Base-by-base conservation (phyloP, 768 basidiomycete genomes). In the Leccinum boreale region DNA sequence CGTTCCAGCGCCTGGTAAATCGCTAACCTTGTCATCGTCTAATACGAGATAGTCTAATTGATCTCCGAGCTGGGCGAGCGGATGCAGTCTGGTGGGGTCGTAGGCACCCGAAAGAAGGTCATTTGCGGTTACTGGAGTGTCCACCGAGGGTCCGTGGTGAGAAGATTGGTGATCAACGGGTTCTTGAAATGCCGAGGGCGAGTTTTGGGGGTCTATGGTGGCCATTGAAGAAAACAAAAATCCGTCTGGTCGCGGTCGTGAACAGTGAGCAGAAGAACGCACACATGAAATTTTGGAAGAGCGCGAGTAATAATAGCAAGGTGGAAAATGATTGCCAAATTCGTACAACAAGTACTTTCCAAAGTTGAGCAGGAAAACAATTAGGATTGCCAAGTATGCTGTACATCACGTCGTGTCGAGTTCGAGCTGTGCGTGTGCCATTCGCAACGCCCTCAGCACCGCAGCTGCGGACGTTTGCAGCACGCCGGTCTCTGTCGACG, bases 1-100 rank as follows among this genome's bases (percentile, higher is more conserved):
- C 59, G 91, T 94, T 66, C 81, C 83, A 66, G 91, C 85, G 52
- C 97, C 97, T 70, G 93, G 93, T 60, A 97, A 78, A 55, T 92
- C 86, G 73, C 76, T 93, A 66, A 88, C 87, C 80, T 98, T 96
- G 78, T 96, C 96, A 74, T 99, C 97, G 62, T 98, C 96, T 58
- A 99, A 83, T 65, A 92, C 81, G 54, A 99, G 79, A 77, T 97
- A 98, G 76, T 99, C 97, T 64, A 99, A 78, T 79, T 93, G 89
- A 73, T 94, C 92, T 61, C 93, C 89, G 60, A 98, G 79, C 55
- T 87, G 87, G 47, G 97, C 95, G 67, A 99, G 79, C 56, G 97
- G 97, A 72, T 99, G 97, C 55, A 99, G 81, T 76, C 85, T 87
- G 52, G 92, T 83, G 54, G 95, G 92, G 78, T 98, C 94, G 76